Base-by-base conservation (phyloP, 192 early-diverging fungal genomes). In the Funneliformis geosporum region DNA sequence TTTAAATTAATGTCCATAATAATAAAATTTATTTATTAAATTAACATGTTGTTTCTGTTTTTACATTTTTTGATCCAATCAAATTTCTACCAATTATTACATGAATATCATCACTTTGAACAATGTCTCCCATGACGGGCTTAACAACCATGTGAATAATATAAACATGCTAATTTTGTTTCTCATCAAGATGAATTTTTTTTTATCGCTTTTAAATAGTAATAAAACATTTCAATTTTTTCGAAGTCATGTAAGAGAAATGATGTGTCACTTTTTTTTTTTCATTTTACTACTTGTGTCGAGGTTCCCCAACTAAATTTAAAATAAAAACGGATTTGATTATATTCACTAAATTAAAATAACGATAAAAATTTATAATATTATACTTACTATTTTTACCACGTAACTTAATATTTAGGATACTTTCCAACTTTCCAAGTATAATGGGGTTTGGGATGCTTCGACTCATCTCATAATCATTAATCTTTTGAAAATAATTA, bases 391-490 rank as follows among this genome's bases (percentile, higher is more conserved):
- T 65, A 16, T 76, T 76, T 65, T 76, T 76, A 61, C 75, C 75
- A 10, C 75, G 75, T 65, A 99, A 84, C 88, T 95, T 99, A 69
- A 99, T 89, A 59, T 92, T 95, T 55, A 99, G 85, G 23, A 87
- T 90, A 40, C 95, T 87, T 88, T 99, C 97, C 84, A 99, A 84
- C 85, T 96, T 97, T 33, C 86, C 88, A 38, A 99, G 87, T 66
- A 97, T 85, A 85, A 96, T 94, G 83, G 96, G 96, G 87, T 95
- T 96, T 70, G 96, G 96, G 78, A 94, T 92, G 43, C 92, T 92
- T 82, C 90, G 89, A 5, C 94, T 94, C 75, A 87, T 83, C 86
- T 99, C 97, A 80, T 97, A 99, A 82, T 97, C 97, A 81, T 92
- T 91, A 40, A 98, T 90, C 88, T 89, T 70, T 25, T 10, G n/a